Conservation (phyloP, 352 stramenopile species). For the Pythium apleroticum region DNA sequence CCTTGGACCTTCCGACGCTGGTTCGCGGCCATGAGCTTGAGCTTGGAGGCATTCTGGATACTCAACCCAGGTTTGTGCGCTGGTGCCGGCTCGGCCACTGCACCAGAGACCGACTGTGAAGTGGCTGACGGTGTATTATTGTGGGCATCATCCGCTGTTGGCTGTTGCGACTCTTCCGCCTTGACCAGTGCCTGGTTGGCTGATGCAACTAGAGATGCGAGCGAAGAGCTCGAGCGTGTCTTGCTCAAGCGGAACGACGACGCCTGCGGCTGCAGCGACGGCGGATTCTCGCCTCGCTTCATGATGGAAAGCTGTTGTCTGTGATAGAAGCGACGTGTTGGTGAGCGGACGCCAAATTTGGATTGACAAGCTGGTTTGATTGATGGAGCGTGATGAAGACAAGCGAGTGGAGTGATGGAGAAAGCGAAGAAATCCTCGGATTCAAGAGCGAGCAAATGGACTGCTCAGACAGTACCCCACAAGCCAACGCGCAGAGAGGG, state of each 20-base stretch:
- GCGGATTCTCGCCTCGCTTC: background rate
- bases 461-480: background rate
- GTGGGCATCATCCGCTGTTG: background rate
- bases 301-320: background rate
- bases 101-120: background rate
- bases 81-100: background rate
- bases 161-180: background rate
- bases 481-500: background rate
- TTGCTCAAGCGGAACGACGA: background rate
- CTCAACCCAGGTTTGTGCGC: background rate
- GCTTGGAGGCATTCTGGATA: slow-evolving; percentile 20
- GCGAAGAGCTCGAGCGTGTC: background rate
- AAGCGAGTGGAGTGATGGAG: background rate
- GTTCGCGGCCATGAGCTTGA: slow-evolving; percentile 26
- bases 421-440: slow-evolving; percentile 4
- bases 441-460: background rate
- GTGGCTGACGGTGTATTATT: background rate
- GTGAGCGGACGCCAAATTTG: background rate
- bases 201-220: background rate
- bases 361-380: background rate
- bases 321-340: background rate
- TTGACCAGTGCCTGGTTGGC: background rate
- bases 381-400: background rate
- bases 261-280: background rate
- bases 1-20: slow-evolving; percentile 19